Evolutionary conservation across 176 grass and related monocot species (phyloP).

Genomic region (Eleusine coracana): DNA sequence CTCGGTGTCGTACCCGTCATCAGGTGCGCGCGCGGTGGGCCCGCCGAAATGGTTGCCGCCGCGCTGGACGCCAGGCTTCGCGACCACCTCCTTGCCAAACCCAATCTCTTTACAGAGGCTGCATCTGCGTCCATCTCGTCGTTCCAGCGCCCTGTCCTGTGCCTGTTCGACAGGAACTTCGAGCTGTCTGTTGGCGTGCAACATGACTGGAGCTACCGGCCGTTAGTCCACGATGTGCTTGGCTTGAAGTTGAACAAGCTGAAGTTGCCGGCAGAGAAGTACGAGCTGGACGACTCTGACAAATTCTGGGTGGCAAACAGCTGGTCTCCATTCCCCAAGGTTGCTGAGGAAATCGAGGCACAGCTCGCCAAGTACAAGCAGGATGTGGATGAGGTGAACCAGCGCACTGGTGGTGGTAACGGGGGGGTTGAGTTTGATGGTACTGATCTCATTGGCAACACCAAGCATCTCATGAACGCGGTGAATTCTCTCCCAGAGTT

Average conservation of each 20-base stretch:
- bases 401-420: conserved; percentile 67
- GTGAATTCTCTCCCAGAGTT: conserved; percentile 92
- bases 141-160: conserved; percentile 64
- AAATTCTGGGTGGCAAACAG: conserved; percentile 84
- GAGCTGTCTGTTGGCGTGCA: conserved; percentile 28
- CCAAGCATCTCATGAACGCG: conserved; percentile 89
- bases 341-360: conserved; percentile 75
- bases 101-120: conserved; percentile 22
- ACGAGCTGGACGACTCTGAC: conserved; percentile 86
- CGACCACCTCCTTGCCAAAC: conserved; percentile 22
- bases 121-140: conserved; percentile 30
- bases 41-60: conserved; percentile 13
- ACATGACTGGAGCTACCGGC: conserved; percentile 55
- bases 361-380: conserved; percentile 95
- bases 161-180: conserved; percentile 28
- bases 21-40: conserved; percentile 1
- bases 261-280: conserved; percentile 59
- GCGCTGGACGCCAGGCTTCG: conserved; percentile 48
- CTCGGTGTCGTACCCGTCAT: conserved; percentile 14
- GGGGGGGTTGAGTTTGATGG: conserved; percentile 87
- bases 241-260: conserved; percentile 80
- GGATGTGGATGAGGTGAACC: conserved; percentile 92
- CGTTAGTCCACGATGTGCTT: conserved; percentile 79
- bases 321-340: conserved; percentile 86
- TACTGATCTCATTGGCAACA: conserved; percentile 90